phyloP scores from a whole-genome alignment of 2,329 filamentous ascomycete species.

The Aspergillus pseudoviridinutans region DNA sequence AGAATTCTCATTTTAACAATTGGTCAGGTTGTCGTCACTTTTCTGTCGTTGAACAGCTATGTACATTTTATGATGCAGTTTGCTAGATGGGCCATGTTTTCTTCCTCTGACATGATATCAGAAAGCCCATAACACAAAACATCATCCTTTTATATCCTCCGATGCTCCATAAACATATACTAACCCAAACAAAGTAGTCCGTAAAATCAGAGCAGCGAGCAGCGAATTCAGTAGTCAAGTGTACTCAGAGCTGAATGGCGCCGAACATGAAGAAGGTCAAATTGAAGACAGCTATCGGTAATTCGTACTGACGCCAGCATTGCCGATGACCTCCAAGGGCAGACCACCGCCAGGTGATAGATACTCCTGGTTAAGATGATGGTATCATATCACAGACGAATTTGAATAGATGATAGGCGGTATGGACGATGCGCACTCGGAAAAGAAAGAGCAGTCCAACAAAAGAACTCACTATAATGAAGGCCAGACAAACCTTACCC shows the following conservation, averaged over 20 bases:
- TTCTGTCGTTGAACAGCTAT: not conserved
- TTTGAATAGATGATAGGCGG: conserved; percentile 1
- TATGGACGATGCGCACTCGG: conserved; percentile 12
- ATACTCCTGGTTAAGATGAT: not conserved
- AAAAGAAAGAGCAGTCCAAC: conserved; percentile 18
- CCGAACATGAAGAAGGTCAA: not conserved
- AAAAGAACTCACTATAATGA: conserved; percentile 15
- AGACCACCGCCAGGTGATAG: not conserved
- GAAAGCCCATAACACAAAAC: not conserved
- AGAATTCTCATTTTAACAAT: conserved; percentile 1
- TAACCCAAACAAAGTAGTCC: not conserved
- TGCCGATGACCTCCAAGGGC: not conserved
- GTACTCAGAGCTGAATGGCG: not conserved
- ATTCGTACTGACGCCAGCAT: not conserved
- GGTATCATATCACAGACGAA: not conserved
- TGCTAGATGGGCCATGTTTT: not conserved
- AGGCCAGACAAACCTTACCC: conserved; percentile 16
- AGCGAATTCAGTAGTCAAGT: not conserved
- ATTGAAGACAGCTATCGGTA: not conserved
- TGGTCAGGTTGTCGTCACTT: not conserved
- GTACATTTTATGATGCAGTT: not conserved
- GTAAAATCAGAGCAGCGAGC: not conserved
- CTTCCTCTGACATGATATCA: not conserved
- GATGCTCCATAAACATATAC: not conserved
- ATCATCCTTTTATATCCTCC: not conserved